Evolutionary conservation across 2,329 filamentous ascomycete species (phyloP), one percentile per base, ranked within the genome.

Genomic region (Apiospora phragmitis): DNA sequence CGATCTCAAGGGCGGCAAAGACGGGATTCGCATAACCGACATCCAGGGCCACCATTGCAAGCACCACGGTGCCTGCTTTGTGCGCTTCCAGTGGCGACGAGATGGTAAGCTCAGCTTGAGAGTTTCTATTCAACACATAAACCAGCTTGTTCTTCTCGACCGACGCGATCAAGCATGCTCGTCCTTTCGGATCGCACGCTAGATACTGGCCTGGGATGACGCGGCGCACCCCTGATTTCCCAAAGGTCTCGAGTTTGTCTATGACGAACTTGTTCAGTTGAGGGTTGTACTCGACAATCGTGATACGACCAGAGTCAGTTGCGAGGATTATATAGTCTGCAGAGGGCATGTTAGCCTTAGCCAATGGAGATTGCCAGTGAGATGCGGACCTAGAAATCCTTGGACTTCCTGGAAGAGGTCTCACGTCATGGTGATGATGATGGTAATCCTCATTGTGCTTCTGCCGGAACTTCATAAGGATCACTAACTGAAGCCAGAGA

Each of bases 101-200:
- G 68, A 99, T 99, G 51, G 95, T 97, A 77, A 99, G 90, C 81
- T 97, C 94, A 24, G 95, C 95, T 82, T 98, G 94, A 3, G 94
- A 90, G 83, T 97, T 97, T 74, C 97, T 92, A 82, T 98, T 98
- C 75, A 99, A 87, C 77, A 99, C 95, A 83, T 99, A 99, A 75
- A 99, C 96, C 70, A 99, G 92, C 85, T 99, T 99, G 85, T 98
- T 99, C 88, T 99, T 99, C 84, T 99, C 97, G 70, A 95, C 88
- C 6, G 95, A 95, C 12, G 96, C 94, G 72, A 98, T 93, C 79
- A 99, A 88, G 79, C 95, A 97, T 70, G 97, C 97, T 84, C 96
- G 91, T 70, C 96, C 96, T 82, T 97, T 97, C 38, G 96, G 96
- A 78, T 99, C 96, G 68, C 94, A 94, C 8, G 95, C 96, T 38